Conservation (phyloP, 805 yeast species). For the Candida vartiovaarae region DNA sequence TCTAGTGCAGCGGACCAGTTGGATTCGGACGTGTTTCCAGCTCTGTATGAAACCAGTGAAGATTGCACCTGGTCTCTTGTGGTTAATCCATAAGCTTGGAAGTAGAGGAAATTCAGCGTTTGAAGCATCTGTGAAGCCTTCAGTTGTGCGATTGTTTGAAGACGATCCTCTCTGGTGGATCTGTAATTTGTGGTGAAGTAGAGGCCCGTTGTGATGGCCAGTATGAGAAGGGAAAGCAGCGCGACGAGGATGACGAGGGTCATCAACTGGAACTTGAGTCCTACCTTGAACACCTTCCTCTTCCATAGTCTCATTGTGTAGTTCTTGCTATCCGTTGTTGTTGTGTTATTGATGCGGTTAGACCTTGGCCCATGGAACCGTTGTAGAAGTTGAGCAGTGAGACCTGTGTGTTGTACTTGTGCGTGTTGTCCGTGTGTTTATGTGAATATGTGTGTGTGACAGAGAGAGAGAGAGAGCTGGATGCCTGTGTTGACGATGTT, state of each 20-base stretch:
- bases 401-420: too few relatives aligned
- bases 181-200: constrained; percentile 62
- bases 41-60: constrained; percentile 55
- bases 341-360: too few relatives aligned
- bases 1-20: constrained; percentile 40
- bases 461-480: neutral
- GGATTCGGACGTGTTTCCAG: constrained; percentile 58
- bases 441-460: neutral
- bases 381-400: too few relatives aligned
- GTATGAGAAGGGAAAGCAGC: constrained; percentile 57
- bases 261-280: constrained; percentile 71
- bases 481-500: neutral
- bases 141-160: constrained; percentile 72
- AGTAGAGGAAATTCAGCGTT: constrained; percentile 52
- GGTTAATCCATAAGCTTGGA: constrained; percentile 62
- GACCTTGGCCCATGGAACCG: too few relatives aligned
- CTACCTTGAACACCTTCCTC: constrained; percentile 29
- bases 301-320: neutral
- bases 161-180: constrained; percentile 57
- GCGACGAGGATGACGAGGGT: constrained; percentile 65
- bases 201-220: constrained; percentile 71
- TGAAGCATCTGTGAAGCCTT: constrained; percentile 77
- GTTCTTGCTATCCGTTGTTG: neutral
- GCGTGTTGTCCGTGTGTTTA: neutral
- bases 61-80: constrained; percentile 52